phyloP scores from a whole-genome alignment of 306 rosid genomes.

The Inga laurina region DNA sequence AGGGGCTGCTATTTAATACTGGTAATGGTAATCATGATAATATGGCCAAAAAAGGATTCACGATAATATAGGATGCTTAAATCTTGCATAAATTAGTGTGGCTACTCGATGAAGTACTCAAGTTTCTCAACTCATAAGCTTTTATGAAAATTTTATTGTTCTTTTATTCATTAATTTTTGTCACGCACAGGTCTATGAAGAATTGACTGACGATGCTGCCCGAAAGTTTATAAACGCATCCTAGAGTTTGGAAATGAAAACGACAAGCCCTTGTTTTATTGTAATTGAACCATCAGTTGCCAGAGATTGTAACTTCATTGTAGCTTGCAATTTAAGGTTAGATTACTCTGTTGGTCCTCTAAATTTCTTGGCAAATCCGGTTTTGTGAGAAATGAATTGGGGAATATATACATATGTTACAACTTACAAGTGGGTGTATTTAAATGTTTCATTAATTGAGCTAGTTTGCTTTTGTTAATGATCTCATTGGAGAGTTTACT shows the following conservation, averaged over 20 bases:
- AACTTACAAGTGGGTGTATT: not conserved
- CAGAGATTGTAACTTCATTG: conserved; percentile 36
- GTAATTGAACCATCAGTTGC: conserved; percentile 13
- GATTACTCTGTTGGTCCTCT: not conserved
- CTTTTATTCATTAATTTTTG: not conserved
- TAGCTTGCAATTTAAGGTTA: conserved; percentile 14
- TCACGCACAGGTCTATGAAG: conserved; percentile 62
- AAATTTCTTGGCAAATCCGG: not conserved
- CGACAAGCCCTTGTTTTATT: conserved; percentile 28
- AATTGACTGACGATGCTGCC: conserved; percentile 69
- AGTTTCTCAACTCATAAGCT: not conserved
- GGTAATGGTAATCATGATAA: too few species aligned
- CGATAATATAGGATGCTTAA: not conserved
- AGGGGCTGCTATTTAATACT: not conserved
- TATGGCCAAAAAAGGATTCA: not conserved
- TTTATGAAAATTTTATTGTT: not conserved
- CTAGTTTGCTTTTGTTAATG: not conserved
- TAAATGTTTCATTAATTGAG: not conserved
- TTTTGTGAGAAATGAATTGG: not conserved
- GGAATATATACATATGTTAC: not conserved
- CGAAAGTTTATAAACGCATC: conserved; percentile 50
- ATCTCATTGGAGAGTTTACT: not conserved
- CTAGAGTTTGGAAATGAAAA: conserved; percentile 29
- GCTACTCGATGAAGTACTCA: not conserved
- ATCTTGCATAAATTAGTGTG: not conserved